Base-by-base conservation (phyloP, 148 eudicot species). In the Selenicereus undatus region DNA sequence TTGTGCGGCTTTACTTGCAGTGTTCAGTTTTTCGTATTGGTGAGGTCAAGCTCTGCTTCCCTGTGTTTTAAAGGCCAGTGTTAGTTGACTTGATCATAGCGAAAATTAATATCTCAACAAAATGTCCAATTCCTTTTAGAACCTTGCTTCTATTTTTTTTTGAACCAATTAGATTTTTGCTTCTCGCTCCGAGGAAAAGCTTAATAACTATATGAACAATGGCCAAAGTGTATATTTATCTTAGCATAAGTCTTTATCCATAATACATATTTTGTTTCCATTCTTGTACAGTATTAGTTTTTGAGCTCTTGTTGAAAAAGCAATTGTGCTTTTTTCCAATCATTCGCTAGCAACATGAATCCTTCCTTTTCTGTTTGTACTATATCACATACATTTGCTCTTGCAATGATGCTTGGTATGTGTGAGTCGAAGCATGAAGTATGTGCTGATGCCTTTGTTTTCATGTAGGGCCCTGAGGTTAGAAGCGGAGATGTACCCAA, bases 401-500 rank as follows among this genome's bases (percentile, higher is more conserved):
- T 51, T 73, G 48, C 27, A 51, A 29, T 74, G 24, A 27, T 78
- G 43, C 71, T 79, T 68, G 9, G 51, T 76, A 62, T 74, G 22
- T 77, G 7, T 36, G 26, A 50, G 42, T 50, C 69, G 74, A 62
- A 71, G 69, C 27, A 24, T 62, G 73, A 74, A 39, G 27, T 29
- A 71, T 68, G 69, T 74, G 18, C 13, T 74, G 27, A 45, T 66
- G 27, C 16, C 36, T 54, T 60, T 77, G 81, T 82, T 73, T 82
- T 87, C 65, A 74, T 88, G 54, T 83, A 96, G 99, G 99, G 99
- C 78, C 99, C 99, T 78, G 99, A 93, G 91, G 99, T 96, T 75
- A 90, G 99, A 91, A 96, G 99, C 83, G 99, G 99, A 83, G 99
- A 96, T 87, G 93, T 96, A 73, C 91, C 98, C 76, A 88, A 91